A percentile compares a stretch with the other conserved stretches of the same genome.
phyloP scores from a whole-genome alignment of 2,329 filamentous ascomycete species.

The Magnaporthiopsis incrustans region DNA sequence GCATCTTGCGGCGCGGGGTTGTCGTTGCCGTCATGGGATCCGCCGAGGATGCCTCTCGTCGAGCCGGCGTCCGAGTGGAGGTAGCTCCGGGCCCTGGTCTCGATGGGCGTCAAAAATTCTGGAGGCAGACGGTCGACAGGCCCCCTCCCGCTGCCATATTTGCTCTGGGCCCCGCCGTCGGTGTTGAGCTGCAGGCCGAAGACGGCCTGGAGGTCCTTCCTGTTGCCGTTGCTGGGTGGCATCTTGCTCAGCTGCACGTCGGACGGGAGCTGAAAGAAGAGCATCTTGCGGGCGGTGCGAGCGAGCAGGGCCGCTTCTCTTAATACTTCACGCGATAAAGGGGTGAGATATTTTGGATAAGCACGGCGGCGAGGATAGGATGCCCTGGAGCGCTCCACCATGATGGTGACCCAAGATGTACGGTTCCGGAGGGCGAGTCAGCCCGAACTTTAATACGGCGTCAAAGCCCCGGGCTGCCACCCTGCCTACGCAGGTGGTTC shows the following conservation, averaged over 20 bases:
- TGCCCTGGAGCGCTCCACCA: neutral
- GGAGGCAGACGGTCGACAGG: neutral
- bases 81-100: neutral
- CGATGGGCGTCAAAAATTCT: neutral
- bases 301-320: neutral
- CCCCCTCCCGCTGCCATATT: neutral
- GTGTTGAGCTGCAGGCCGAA: neutral
- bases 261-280: neutral
- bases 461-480: neutral
- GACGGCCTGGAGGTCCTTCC: neutral
- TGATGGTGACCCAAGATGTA: neutral
- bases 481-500: neutral
- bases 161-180: neutral
- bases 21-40: neutral
- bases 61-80: neutral
- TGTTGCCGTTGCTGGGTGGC: neutral
- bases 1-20: neutral
- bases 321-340: neutral
- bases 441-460: neutral
- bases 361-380: neutral
- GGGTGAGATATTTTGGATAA: neutral
- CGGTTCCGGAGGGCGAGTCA: neutral
- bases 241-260: neutral
- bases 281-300: neutral
- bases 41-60: neutral